Base-by-base conservation (phyloP, 192 early-diverging fungal genomes). In the Spinellus fusiger region DNA sequence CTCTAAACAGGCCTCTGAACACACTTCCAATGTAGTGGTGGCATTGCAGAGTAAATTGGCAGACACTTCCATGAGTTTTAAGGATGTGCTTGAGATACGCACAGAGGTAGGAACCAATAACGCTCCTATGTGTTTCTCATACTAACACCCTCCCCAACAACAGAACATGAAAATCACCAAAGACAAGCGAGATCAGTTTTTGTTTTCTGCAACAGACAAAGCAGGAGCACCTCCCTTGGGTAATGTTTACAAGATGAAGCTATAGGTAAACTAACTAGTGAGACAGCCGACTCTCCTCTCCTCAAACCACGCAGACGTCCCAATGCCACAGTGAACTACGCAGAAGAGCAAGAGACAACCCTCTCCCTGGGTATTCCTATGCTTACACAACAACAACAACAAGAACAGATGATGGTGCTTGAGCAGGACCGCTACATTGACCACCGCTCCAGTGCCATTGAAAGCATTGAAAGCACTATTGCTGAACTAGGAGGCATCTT, bases 381-480 rank as follows among this genome's bases (percentile, higher is more conserved):
- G 72, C 46, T 74, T 25, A 59, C 62, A 0, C 79, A 80, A 22
- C 73, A 81, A 4, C 85, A 86, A 20, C 71, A 78, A 51, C 86
- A 89, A 62, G 86, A 90, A 59, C 80, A 88, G 64, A 73, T 87
- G 59, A 73, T 87, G 34, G 75, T 84, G 28, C 63, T 80, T 59
- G 74, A 86, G 67, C 78, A 89, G 76, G 86, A 86, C 52, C 83
- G 86, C 55, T 93, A 95, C 69, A 80, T 99, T 38, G 91, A 98
- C 60, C 87, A 84, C 61, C 85, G 97, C 35, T 83, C 88, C 4
- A 87, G 89, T 16, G 94, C 96, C 0, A 96, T 98, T 59, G 91
- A 92, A 64, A 91, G 91, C 6, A 98, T 99, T 64, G 96, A 99
- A 70, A 86, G 87, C 9, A 99, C 97, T 4, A 95, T 99, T 59